Evolutionary conservation across 768 basidiomycete species (phyloP).

Genomic region (Trametes cinnabarina): DNA sequence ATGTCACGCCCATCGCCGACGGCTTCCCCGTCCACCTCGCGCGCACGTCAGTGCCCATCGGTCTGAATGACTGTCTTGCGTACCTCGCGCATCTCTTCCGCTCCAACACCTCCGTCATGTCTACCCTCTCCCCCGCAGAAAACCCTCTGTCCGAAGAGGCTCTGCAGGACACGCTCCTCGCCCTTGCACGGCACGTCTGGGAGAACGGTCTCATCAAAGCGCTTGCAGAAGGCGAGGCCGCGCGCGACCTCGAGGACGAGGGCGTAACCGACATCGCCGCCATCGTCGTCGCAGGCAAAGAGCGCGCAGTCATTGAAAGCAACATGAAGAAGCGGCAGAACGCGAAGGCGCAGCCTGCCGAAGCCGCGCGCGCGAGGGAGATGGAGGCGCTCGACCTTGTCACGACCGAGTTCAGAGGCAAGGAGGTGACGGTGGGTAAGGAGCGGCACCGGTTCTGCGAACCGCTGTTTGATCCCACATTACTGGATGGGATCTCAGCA

Average conservation of each 20-base stretch:
- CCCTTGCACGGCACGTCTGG: constrained; percentile 65
- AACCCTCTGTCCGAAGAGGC: constrained; percentile 44
- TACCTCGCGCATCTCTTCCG: constrained; percentile 75
- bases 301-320: constrained; percentile 83
- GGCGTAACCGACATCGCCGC: constrained; percentile 90
- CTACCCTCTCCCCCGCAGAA: constrained; percentile 54
- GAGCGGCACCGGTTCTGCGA: constrained; percentile 91
- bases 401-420: constrained; percentile 67
- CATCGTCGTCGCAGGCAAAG: constrained; percentile 86
- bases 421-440: constrained; percentile 74
- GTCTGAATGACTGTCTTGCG: constrained; percentile 67
- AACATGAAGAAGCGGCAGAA: constrained; percentile 76
- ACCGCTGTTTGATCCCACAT: constrained; percentile 74
- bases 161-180: constrained; percentile 51
- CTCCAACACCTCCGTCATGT: constrained; percentile 62
- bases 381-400: constrained; percentile 84
- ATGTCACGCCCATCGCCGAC: constrained; percentile 77
- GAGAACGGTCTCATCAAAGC: constrained; percentile 66
- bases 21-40: constrained; percentile 58
- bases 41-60: constrained; percentile 57
- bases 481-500: constrained; percentile 39
- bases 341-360: constrained; percentile 72
- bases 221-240: constrained; percentile 65
- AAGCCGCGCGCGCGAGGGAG: constrained; percentile 76
- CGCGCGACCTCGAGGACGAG: constrained; percentile 41